Evolutionary conservation across 257 asterid genomes (phyloP).

Genomic region (Agastache rugosa): DNA sequence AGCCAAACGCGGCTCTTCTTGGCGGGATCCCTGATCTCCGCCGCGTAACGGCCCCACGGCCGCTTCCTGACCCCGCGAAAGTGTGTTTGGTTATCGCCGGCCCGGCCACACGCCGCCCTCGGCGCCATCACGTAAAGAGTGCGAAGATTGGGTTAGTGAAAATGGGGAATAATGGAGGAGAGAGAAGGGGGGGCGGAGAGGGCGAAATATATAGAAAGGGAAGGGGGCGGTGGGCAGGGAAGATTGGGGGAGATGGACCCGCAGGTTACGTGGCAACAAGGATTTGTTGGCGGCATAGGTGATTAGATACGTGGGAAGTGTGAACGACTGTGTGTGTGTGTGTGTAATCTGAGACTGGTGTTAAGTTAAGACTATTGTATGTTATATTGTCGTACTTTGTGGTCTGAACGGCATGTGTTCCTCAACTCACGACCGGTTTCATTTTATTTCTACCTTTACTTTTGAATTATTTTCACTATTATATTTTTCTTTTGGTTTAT

Average conservation of each 20-base stretch:
- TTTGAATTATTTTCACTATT: background rate
- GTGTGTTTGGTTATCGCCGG: slow-evolving; percentile 32
- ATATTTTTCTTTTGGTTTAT: background rate
- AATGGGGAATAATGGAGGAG: background rate
- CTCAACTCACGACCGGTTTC: background rate
- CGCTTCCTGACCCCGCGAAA: slow-evolving; percentile 67
- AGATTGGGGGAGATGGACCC: slow-evolving; percentile 6
- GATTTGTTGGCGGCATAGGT: slow-evolving; percentile 33
- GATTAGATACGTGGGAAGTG: slow-evolving; percentile 37
- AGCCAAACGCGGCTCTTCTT: slow-evolving; percentile 67
- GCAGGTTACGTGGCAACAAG: slow-evolving; percentile 31
- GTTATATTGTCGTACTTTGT: background rate
- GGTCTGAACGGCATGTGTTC: slow-evolving; percentile 28
- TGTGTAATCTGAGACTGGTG: slow-evolving; percentile 10
- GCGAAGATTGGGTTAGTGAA: background rate
- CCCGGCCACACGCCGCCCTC: slow-evolving; percentile 31
- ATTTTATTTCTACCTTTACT: background rate
- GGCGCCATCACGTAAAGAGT: slow-evolving; percentile 40
- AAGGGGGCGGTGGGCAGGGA: background rate
- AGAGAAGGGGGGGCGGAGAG: background rate
- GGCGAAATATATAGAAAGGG: slow-evolving; percentile 28
- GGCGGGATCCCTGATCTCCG: slow-evolving; percentile 68
- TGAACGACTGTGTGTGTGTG: slow-evolving; percentile 25
- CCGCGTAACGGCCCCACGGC: slow-evolving; percentile 72
- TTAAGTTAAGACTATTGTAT: background rate